These are phyloP conservation scores for Hemisphaericaspora xylanilytica DNA, from an alignment of 1,139 yeast species.

Conservation along the genomic window DNA sequence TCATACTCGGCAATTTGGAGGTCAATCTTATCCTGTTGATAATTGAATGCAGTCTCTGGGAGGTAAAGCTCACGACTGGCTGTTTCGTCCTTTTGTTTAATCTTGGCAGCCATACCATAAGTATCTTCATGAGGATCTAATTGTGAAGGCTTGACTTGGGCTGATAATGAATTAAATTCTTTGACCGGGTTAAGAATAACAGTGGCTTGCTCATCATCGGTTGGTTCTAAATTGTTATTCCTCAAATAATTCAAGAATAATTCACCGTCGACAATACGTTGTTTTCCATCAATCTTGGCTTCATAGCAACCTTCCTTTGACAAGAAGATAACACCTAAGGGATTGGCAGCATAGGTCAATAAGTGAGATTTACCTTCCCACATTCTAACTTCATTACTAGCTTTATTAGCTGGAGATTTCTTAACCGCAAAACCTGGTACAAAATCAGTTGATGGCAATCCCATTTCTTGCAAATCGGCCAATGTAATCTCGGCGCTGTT, in stretches of 20 bases:
- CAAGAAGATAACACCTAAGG: conserved; percentile 25
- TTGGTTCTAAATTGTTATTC: conserved; percentile 13
- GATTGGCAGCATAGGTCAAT: conserved; percentile 36
- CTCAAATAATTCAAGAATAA: conserved; percentile 24
- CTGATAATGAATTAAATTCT: conserved; percentile 16
- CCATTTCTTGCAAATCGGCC: conserved; percentile 24
- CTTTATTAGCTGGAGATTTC: conserved; percentile 26
- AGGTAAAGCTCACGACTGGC: conserved; percentile 17
- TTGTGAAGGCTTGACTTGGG: conserved; percentile 15
- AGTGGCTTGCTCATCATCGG: conserved; percentile 16
- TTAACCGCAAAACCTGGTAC: conserved; percentile 47
- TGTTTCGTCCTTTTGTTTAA: conserved; percentile 14
- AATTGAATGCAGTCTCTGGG: conserved; percentile 20
- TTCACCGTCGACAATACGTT: conserved; percentile 23
- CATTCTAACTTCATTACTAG: conserved; percentile 30
- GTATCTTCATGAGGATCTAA: conserved; percentile 18
- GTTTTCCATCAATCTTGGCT: conserved; percentile 20
- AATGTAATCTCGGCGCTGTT: conserved; percentile 22
- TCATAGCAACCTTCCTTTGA: conserved; percentile 28
- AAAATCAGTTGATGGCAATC: conserved; percentile 11
- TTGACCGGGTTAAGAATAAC: conserved; percentile 18
- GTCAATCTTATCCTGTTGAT: conserved; percentile 22
- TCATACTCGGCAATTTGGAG: conserved; percentile 27
- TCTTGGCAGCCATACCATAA: conserved; percentile 16
- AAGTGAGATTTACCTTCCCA: conserved; percentile 46